Evolutionary conservation across 192 early-diverging fungal genomes (phyloP), one percentile per base, ranked within the genome.

Genomic region (Coemansia sp.): DNA sequence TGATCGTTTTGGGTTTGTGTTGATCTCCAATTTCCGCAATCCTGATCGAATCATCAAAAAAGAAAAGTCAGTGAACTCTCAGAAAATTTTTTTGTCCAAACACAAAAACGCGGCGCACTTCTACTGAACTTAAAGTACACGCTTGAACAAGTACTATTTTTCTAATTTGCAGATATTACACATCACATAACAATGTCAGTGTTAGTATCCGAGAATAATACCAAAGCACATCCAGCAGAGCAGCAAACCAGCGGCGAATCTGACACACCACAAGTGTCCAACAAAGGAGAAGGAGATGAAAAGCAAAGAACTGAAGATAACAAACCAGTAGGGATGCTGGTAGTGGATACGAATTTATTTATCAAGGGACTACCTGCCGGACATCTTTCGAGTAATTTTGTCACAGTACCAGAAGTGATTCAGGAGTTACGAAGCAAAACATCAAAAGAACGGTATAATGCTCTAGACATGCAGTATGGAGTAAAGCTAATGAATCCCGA

Each of bases 321-420:
- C 26, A 68, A 82, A 31, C 60, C 74, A 22, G 78, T 81, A 7
- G 63, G 34, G 0, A 81, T 74, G 16, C 71, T 92, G 26, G 85
- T 93, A 12, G 66, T 93, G 19, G 92, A 93, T 81, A 89, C 91
- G 2, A 89, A 86, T 18, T 84, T 89, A 4, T 83, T 93, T 44
- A 60, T 93, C 59, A 91, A 89, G 69, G 85, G 83, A 9, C 66
- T 82, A 0, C 66, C 78, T 9, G 71, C 94, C 26, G 73, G 76
- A 49, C 68, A 78, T 49, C 67, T 93, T 51, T 89, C 92, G 1
- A 84, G 86, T 27, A 84, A 85, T 26, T 91, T 93, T 64, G 86
- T 90, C 24, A 95, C 95, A 12, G 83, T 92, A 5, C 93, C 94
- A 7, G 95, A 98, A 66, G 92, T 98, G 4, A 51, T 94, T 24